Evolutionary conservation across 2,329 filamentous ascomycete species (phyloP), one percentile per base, ranked within the genome.

Genomic region (Neofusicoccum ribis): DNA sequence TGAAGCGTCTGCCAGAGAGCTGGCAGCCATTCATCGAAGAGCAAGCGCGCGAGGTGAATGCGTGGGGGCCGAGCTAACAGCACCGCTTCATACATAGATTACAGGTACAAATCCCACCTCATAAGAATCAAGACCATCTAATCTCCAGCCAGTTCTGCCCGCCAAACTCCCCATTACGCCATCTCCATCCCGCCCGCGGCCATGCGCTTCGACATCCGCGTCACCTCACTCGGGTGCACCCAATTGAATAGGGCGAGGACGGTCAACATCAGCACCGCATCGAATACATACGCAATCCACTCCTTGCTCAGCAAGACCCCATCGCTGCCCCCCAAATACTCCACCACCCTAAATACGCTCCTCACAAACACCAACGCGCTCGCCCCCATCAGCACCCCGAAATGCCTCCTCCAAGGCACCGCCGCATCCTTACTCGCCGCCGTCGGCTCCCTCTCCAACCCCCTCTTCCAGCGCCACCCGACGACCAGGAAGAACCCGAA

Each of bases 401-500:
- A 41, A 34, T 64, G 51, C 47, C 34, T 81, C 70, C 43, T 12
- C 59, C 46, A 49, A n/a, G 46, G 17, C 37, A 39, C 37, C 46
- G 6, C 46, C 20, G 46, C 46, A n/a, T 11, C 20, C 43, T 1
- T 5, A 17, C n/a, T 46, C 20, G 17, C 46, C 17, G 20, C 46
- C 37, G 11, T 47, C 44, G n/a, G 11, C 17, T 12, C 44, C 8
- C 12, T 11, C 44, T 17, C 15, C 44, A 52, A 1, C 14, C 50
- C 12, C 5, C 50, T 36, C 50, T 36, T 34, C 50, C 50, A 52
- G 31, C 50, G 37, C 31, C 5, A 36, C 50, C 50, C 34, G 14
- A 52, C 43, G 64, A 77, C 69, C 66, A 81, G 77, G 74, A 86
- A 86, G 63, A 83, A 77, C 12, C 77, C 73, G 71, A 85, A 85